Percentiles rank a stretch among this genome's conserved stretches.
phyloP scores from a whole-genome alignment of 805 yeast species.

The Yamadazyma olivae region DNA sequence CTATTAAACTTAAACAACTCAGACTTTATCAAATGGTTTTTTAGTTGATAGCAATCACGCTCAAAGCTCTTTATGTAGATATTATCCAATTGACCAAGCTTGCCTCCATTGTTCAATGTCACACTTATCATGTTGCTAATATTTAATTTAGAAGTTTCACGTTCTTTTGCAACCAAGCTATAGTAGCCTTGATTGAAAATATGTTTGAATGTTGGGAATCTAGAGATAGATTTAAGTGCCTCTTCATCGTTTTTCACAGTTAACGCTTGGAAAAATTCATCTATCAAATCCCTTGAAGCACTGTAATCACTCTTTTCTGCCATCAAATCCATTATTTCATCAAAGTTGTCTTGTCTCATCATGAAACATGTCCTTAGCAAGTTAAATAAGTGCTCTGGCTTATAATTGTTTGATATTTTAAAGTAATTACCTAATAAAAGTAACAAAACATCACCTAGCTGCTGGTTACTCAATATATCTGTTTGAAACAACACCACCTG shows the following conservation, averaged over 20 bases:
- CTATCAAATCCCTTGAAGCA: conserved; percentile 17
- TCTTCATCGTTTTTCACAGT: conserved; percentile 37
- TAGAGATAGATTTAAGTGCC: conserved; percentile 23
- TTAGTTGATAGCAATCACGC: conserved; percentile 33
- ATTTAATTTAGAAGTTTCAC: conserved; percentile 17
- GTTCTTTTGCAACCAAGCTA: conserved; percentile 16
- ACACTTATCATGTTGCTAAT: conserved; percentile 31
- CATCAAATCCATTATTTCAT: conserved; percentile 13
- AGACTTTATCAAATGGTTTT: conserved; percentile 31
- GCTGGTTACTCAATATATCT: conserved; percentile 30
- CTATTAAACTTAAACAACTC: conserved; percentile 52
- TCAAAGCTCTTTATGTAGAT: conserved; percentile 31
- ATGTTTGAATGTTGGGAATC: conserved; percentile 26
- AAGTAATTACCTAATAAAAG: conserved; percentile 29
- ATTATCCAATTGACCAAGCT: conserved; percentile 27
- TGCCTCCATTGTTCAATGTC: conserved; percentile 35
- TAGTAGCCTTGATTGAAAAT: conserved; percentile 24
- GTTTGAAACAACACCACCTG: conserved; percentile 29
- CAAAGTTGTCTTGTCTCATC: conserved; percentile 26
- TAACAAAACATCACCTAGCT: conserved; percentile 29
- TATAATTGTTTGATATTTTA: conserved; percentile 15
- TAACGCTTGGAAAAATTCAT: conserved; percentile 30
- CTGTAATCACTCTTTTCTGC: conserved; percentile 14
- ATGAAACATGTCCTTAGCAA: conserved; percentile 33
- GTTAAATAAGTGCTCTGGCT: conserved; percentile 28